Conservation (phyloP, 805 yeast genomes). For the Metschnikowia chrysomelidarum region DNA sequence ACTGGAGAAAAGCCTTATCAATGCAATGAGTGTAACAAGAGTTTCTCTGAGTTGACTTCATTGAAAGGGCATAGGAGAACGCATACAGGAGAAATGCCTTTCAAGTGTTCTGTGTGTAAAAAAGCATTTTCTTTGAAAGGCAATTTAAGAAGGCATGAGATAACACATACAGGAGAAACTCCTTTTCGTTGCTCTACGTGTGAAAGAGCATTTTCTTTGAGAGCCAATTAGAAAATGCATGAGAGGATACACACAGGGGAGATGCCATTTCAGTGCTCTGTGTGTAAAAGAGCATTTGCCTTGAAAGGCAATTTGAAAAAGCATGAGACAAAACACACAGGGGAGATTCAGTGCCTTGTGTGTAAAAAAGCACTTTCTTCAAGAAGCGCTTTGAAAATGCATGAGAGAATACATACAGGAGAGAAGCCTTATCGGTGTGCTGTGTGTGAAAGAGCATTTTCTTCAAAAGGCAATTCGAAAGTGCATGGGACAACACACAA, state of each 20-base stretch:
- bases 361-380: background rate
- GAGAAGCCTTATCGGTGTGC: too few relatives aligned
- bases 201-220: too few relatives aligned
- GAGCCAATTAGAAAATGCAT: background rate
- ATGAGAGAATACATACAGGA: constrained; percentile 1
- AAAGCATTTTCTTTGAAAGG: background rate
- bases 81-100: constrained; percentile 1
- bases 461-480: too few relatives aligned
- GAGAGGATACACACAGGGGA: background rate
- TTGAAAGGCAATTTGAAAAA: background rate
- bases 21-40: background rate
- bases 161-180: too few relatives aligned
- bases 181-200: too few relatives aligned
- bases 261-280: constrained; percentile 1
- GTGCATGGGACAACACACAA: too few relatives aligned
- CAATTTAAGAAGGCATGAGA: too few relatives aligned
- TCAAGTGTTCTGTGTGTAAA: background rate
- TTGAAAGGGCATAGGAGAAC: background rate
- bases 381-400: background rate
- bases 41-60: background rate
- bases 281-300: background rate
- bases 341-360: too few relatives aligned
- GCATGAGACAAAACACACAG: background rate
- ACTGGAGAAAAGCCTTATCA: background rate
- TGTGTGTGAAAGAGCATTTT: too few relatives aligned